These are phyloP conservation scores for Boletus sp. DNA, from an alignment of 768 basidiomycete species.

Conservation along the genomic window DNA sequence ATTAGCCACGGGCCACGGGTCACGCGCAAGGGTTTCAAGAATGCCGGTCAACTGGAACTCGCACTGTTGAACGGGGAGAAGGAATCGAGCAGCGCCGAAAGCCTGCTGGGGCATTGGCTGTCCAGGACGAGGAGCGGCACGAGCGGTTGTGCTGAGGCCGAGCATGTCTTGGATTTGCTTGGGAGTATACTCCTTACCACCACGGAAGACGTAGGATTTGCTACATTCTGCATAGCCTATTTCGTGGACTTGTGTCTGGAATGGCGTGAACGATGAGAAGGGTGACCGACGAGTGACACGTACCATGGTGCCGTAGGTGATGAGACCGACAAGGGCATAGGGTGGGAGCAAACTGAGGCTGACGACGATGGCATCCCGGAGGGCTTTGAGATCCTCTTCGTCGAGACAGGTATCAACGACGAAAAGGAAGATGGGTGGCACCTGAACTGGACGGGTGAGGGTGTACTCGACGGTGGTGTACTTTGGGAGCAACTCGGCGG, in stretches of 20 bases:
- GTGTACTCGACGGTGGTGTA: constrained; percentile 99
- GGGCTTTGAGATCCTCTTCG: constrained; percentile 92
- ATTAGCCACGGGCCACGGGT: constrained; percentile 97
- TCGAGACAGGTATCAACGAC: constrained; percentile 97
- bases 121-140: constrained; percentile 83
- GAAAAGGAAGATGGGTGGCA: constrained; percentile 95
- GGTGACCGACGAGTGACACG: constrained; percentile 17
- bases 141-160: constrained; percentile 67
- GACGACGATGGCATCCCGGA: constrained; percentile 93
- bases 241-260: constrained; percentile 97
- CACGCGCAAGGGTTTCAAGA: constrained; percentile 80
- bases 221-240: constrained; percentile 94
- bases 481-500: constrained; percentile 93
- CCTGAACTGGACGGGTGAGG: constrained; percentile 84
- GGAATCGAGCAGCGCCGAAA: constrained; percentile 86
- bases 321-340: constrained; percentile 90
- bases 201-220: constrained; percentile 99
- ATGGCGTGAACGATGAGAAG: neutral
- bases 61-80: constrained; percentile 87
- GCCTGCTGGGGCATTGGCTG: constrained; percentile 78
- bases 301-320: constrained; percentile 98
- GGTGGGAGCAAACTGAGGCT: constrained; percentile 91
- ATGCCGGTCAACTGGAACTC: constrained; percentile 96
- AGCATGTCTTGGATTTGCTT: constrained; percentile 99
- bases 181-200: constrained; percentile 91